Conservation (phyloP, 2,329 filamentous ascomycete genomes). For the Arthroderma sp. region DNA sequence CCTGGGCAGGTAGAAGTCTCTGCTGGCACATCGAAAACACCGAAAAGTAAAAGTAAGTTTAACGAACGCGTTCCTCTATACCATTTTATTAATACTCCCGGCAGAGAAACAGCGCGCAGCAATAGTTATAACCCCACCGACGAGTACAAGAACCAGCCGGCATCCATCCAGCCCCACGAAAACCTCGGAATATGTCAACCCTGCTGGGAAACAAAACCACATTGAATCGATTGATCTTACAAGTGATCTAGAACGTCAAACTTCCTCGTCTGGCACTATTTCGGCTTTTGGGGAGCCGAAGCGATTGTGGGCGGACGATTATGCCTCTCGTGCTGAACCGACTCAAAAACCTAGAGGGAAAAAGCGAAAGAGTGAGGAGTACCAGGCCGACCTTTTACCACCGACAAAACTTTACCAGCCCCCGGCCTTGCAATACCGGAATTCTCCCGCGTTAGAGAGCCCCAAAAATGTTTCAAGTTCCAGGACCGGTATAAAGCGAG, state of each 20-base stretch:
- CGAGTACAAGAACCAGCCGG: conserved; percentile 3
- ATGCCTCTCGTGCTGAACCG: conserved; percentile 25
- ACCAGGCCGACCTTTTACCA: conserved; percentile 25
- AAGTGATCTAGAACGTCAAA: conserved; percentile 22
- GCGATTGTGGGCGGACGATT: conserved; percentile 32
- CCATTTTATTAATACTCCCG: too few relatives aligned
- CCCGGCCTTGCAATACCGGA: conserved; percentile 10
- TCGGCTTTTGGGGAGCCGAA: conserved; percentile 30
- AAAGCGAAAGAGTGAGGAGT: conserved; percentile 39
- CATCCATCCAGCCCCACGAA: not conserved
- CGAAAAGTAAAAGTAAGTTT: too few relatives aligned
- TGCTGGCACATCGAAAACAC: too few relatives aligned
- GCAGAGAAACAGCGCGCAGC: not conserved
- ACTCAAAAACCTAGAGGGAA: conserved; percentile 25
- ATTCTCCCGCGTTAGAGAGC: conserved; percentile 1
- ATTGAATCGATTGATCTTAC: conserved; percentile 36
- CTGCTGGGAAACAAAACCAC: conserved; percentile 11
- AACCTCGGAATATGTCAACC: not conserved
- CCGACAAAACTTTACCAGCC: conserved; percentile 16
- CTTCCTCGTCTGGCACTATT: conserved; percentile 25
- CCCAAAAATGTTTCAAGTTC: conserved; percentile 3
- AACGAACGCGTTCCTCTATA: too few relatives aligned
- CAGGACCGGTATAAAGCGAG: not conserved
- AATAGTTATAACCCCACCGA: conserved; percentile 1
- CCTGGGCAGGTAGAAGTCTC: too few relatives aligned